These are phyloP conservation scores for Didymosphaeria variabile DNA, from an alignment of 2,329 filamentous ascomycete genomes.

Conservation along the genomic window DNA sequence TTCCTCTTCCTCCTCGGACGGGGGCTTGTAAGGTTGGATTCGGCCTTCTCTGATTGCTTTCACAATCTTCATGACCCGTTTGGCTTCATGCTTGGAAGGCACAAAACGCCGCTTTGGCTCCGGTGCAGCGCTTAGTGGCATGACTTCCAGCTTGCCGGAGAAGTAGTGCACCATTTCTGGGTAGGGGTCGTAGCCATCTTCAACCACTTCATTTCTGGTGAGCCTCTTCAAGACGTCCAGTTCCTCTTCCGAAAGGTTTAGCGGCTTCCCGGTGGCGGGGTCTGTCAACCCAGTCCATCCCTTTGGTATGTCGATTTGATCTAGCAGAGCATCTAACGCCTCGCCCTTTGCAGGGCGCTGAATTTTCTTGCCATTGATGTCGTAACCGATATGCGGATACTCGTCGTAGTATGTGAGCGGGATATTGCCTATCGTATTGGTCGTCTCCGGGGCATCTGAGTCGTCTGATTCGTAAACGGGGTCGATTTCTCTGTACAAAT, in stretches of 20 bases:
- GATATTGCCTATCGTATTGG: constrained; percentile 95
- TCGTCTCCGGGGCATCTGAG: constrained; percentile 78
- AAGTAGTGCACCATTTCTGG: constrained; percentile 95
- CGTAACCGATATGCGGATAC: constrained; percentile 97
- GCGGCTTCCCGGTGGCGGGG: constrained; percentile 88
- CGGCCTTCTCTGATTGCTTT: constrained; percentile 93
- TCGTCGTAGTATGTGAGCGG: constrained; percentile 95
- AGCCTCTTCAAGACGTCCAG: constrained; percentile 87
- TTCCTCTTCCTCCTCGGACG: constrained; percentile 75
- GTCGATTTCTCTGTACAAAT: constrained; percentile 92
- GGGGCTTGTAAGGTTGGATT: constrained; percentile 88
- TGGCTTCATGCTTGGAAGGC: constrained; percentile 95
- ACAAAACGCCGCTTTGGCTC: constrained; percentile 96
- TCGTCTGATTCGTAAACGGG: constrained; percentile 97
- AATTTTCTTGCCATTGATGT: constrained; percentile 98
- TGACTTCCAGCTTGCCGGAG: constrained; percentile 86
- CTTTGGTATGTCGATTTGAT: constrained; percentile 96
- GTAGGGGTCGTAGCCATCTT: constrained; percentile 92
- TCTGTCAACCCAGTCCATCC: constrained; percentile 97
- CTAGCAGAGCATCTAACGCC: constrained; percentile 89
- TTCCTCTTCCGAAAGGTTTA: constrained; percentile 87
- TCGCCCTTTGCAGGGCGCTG: constrained; percentile 94
- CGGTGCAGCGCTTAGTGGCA: constrained; percentile 93
- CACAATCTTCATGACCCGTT: constrained; percentile 96
- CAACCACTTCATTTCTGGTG: constrained; percentile 86